Base-by-base conservation (phyloP, 2,329 filamentous ascomycete genomes). In the Colletotrichum liriopes region DNA sequence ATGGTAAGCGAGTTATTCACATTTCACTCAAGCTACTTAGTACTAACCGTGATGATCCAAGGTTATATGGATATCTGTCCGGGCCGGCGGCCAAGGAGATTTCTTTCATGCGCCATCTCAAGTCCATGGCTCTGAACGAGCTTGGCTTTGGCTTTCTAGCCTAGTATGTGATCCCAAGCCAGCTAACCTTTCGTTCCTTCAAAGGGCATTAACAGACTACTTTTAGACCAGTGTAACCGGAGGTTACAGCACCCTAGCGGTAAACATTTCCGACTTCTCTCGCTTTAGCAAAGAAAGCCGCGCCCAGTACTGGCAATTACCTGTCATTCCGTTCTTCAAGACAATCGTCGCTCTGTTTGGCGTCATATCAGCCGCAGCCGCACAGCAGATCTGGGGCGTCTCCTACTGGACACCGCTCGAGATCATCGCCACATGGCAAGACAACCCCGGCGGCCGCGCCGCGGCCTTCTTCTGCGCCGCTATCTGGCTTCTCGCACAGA, bases 351-450 rank as follows among this genome's bases (percentile, higher is more conserved):
- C 83, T 9, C 76, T 87, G 37, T 84, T 85, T 23, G 86, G 85
- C 18, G 86, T 88, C 71, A 81, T 87, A 56, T 82, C 85, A 12
- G 86, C 85, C 3, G 83, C 82, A 39, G 85, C 85, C 2, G 82
- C 85, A 32, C 80, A 82, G 41, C 77, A 82, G 49, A 75, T 86
- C 18, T 86, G 84, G 79, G 86, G 86, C 37, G 77, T 79, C 23
- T 82, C 84, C 51, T 77, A 86, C 75, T 87, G 86, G 86, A 85
- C 86, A 69, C 86, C 86, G 78, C 83, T 86, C 12, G 82, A 82
- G 32, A 84, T 87, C 49, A 82, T 87, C 71, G 81, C 77, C 11
- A 82, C 82, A 20, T 87, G 80, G 81, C 77, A 78, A 26, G 74
- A 75, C 9, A 75, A 75, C 1, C 73, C 77, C 7, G 78, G 78